Conservation (phyloP, 2,329 filamentous ascomycete species). For the Fusarium sp. region DNA sequence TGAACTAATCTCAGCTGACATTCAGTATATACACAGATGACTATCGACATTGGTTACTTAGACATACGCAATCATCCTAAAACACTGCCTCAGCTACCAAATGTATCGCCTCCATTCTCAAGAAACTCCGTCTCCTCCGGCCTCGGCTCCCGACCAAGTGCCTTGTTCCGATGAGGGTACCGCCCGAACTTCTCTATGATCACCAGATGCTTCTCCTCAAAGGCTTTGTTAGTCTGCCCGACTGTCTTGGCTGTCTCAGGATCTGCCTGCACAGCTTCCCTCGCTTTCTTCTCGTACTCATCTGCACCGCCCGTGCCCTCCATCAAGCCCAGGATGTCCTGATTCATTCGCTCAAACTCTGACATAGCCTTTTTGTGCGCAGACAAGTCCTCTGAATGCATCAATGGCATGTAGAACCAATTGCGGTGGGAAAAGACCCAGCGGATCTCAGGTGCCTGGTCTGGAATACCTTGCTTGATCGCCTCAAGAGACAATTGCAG, state of each 20-base stretch:
- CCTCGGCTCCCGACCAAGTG: conserved; percentile 64
- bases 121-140: conserved; percentile 67
- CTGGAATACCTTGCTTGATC: conserved; percentile 53
- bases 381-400: conserved; percentile 69
- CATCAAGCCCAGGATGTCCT: conserved; percentile 54
- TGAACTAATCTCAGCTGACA: not conserved
- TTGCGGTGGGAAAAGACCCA: conserved; percentile 59
- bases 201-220: conserved; percentile 63
- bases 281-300: conserved; percentile 50
- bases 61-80: too few species aligned
- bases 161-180: conserved; percentile 71
- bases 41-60: too few species aligned
- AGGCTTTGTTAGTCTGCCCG: conserved; percentile 47
- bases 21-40: too few species aligned
- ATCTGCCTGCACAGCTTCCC: conserved; percentile 46
- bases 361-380: conserved; percentile 60
- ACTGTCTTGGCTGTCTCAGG: conserved; percentile 49
- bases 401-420: conserved; percentile 74
- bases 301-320: conserved; percentile 41
- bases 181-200: conserved; percentile 69
- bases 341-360: conserved; percentile 52
- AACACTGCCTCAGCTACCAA: conserved; percentile 42
- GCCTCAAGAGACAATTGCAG: conserved; percentile 60
- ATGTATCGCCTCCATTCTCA: conserved; percentile 60
- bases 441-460: conserved; percentile 48